Percentiles rank a stretch among this genome's conserved stretches.
Conservation (phyloP, 345 rosid species). For the Euphorbia lathyris region DNA sequence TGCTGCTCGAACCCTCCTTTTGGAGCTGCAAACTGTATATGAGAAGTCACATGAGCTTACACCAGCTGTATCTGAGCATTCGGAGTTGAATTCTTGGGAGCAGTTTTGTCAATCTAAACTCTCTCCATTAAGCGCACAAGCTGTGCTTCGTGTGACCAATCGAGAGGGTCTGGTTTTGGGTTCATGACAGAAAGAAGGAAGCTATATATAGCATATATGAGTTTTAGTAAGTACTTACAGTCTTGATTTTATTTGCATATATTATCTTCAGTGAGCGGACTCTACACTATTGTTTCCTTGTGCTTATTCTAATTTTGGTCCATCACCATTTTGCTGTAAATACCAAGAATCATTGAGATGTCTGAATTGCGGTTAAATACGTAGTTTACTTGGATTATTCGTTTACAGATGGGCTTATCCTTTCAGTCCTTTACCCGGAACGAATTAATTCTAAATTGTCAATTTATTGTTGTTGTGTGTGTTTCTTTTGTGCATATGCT, state of each 20-base stretch:
- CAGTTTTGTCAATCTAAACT: conserved; percentile 78
- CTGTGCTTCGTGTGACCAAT: conserved; percentile 85
- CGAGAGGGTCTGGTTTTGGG: conserved; percentile 56
- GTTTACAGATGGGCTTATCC: conserved; percentile 19
- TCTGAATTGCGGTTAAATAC: conserved; percentile 27
- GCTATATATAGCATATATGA: not conserved
- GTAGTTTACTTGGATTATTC: conserved; percentile 33
- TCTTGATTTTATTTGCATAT: conserved; percentile 17
- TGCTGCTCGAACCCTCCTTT: conserved; percentile 80
- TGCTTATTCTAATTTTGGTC: conserved; percentile 17
- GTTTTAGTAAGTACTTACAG: conserved; percentile 24
- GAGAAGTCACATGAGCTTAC: conserved; percentile 44
- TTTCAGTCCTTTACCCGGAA: not conserved
- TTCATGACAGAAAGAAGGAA: conserved; percentile 32
- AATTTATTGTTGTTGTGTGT: not conserved
- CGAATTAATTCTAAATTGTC: not conserved
- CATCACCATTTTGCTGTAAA: conserved; percentile 37
- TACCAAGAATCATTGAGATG: conserved; percentile 27
- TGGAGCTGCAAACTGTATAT: conserved; percentile 71
- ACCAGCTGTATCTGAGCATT: conserved; percentile 36
- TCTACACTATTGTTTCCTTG: conserved; percentile 15
- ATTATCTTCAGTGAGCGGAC: conserved; percentile 28
- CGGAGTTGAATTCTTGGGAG: conserved; percentile 67
- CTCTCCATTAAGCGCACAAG: conserved; percentile 77
- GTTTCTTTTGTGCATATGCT: not conserved